A percentile compares a stretch with the other conserved stretches of the same genome.
Evolutionary conservation across 805 yeast species (phyloP).

Genomic region (Ogataea henricii): DNA sequence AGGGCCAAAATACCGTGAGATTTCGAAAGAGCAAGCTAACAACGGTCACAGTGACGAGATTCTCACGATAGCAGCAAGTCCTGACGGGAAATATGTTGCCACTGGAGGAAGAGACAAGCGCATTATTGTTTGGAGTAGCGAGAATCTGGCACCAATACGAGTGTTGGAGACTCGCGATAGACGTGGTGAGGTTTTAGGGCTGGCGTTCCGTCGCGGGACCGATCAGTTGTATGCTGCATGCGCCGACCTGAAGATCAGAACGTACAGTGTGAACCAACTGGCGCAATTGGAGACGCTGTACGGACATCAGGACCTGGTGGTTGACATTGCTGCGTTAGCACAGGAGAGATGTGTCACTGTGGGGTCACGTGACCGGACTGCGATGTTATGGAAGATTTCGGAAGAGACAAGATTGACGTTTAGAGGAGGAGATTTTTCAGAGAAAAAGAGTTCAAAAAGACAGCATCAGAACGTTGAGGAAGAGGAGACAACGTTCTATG

Average conservation of each 20-base stretch:
- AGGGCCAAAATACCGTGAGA: conserved; percentile 48
- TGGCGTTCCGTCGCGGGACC: conserved; percentile 75
- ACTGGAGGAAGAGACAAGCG: conserved; percentile 89
- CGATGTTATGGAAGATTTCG: conserved; percentile 94
- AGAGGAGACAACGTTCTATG: conserved; percentile 41
- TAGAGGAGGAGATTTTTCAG: conserved; percentile 77
- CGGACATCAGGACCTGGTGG: conserved; percentile 92
- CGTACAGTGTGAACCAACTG: conserved; percentile 80
- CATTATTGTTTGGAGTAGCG: conserved; percentile 83
- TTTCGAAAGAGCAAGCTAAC: conserved; percentile 50
- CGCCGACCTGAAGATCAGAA: conserved; percentile 87
- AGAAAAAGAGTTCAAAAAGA: conserved; percentile 35
- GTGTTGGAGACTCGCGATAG: conserved; percentile 75
- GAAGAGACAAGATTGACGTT: conserved; percentile 94
- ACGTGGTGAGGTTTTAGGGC: conserved; percentile 68
- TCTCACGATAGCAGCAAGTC: conserved; percentile 75
- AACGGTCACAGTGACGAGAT: conserved; percentile 81
- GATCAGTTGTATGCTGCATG: conserved; percentile 91
- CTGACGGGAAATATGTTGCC: conserved; percentile 85
- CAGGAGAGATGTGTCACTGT: conserved; percentile 95
- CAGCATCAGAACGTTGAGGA: conserved; percentile 12
- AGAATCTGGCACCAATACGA: conserved; percentile 71
- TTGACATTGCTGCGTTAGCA: conserved; percentile 76
- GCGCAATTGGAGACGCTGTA: conserved; percentile 88
- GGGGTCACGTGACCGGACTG: conserved; percentile 93